phyloP scores from a whole-genome alignment of 164 flowering plant species.

The Cinnamomum chago region DNA sequence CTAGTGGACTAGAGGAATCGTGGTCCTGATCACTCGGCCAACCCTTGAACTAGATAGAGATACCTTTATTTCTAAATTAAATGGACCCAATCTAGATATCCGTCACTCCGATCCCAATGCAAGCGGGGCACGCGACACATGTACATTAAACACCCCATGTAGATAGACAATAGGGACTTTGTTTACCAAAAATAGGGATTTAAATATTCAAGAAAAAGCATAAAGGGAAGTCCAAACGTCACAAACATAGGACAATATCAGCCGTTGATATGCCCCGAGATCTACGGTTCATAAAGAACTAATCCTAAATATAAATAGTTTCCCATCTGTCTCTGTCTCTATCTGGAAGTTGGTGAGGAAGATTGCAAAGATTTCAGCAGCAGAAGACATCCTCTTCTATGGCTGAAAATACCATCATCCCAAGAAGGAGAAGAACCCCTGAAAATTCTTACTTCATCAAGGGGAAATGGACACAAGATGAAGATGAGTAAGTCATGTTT shows the following conservation, averaged over 20 bases:
- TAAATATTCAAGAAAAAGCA: not conserved
- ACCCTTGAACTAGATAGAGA: too few relatives aligned
- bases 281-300: slow-evolving; percentile 3
- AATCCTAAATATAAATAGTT: too few relatives aligned
- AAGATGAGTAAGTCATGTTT: slow-evolving; percentile 27
- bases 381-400: not conserved
- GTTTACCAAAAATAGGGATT: too few relatives aligned
- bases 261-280: slow-evolving; percentile 9
- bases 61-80: too few relatives aligned
- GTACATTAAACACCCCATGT: too few relatives aligned
- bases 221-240: slow-evolving; percentile 10
- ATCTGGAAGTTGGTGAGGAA: not conserved
- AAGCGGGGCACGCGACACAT: too few relatives aligned
- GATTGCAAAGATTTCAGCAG: not conserved
- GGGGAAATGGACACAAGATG: slow-evolving; percentile 38
- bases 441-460: slow-evolving; percentile 12
- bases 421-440: not conserved
- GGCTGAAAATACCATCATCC: not conserved
- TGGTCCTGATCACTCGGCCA: too few relatives aligned
- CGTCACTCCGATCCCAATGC: too few relatives aligned
- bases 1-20: too few relatives aligned
- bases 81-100: too few relatives aligned
- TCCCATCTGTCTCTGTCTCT: not conserved
- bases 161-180: too few relatives aligned
- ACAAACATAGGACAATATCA: slow-evolving; percentile 2